phyloP scores from a whole-genome alignment of 441 rosid genomes.

The Biscutella laevigata region DNA sequence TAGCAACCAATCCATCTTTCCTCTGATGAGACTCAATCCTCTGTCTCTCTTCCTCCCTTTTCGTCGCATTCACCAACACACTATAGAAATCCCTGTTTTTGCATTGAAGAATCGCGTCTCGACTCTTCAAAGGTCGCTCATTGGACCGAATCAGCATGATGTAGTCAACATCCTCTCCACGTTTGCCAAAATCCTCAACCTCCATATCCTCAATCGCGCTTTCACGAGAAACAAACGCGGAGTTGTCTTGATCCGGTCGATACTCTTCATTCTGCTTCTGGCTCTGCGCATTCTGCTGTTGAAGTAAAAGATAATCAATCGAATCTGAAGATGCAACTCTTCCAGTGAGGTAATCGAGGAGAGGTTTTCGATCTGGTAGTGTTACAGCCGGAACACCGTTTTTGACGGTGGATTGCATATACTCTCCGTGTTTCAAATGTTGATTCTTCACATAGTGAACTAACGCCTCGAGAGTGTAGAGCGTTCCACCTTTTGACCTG shows the following conservation, averaged over 20 bases:
- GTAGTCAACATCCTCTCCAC: slow-evolving; percentile 28
- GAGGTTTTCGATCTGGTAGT: slow-evolving; percentile 73
- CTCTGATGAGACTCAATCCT: slow-evolving; percentile 81
- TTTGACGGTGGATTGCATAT: slow-evolving; percentile 55
- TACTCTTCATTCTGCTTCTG: slow-evolving; percentile 33
- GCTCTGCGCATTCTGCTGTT: slow-evolving; percentile 33
- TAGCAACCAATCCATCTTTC: slow-evolving; percentile 88
- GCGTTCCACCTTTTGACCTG: slow-evolving; percentile 67
- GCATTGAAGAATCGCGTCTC: slow-evolving; percentile 62
- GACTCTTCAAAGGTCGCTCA: slow-evolving; percentile 75
- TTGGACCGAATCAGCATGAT: slow-evolving; percentile 40
- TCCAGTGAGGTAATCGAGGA: slow-evolving; percentile 71
- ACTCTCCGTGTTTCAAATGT: slow-evolving; percentile 62
- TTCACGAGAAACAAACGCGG: slow-evolving; percentile 21
- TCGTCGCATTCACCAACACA: slow-evolving; percentile 65
- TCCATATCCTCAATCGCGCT: slow-evolving; percentile 14
- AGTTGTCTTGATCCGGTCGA: slow-evolving; percentile 37
- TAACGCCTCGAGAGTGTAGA: slow-evolving; percentile 75
- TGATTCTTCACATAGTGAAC: slow-evolving; percentile 55
- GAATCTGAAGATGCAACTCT: slow-evolving; percentile 55
- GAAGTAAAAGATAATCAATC: slow-evolving; percentile 55
- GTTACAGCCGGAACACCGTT: slow-evolving; percentile 59
- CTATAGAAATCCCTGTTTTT: slow-evolving; percentile 66
- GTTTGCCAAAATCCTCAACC: slow-evolving; percentile 26
- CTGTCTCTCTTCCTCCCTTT: slow-evolving; percentile 79